Base-by-base conservation (phyloP, 1,139 yeast genomes). In the Debaryomyces singareniensis region DNA sequence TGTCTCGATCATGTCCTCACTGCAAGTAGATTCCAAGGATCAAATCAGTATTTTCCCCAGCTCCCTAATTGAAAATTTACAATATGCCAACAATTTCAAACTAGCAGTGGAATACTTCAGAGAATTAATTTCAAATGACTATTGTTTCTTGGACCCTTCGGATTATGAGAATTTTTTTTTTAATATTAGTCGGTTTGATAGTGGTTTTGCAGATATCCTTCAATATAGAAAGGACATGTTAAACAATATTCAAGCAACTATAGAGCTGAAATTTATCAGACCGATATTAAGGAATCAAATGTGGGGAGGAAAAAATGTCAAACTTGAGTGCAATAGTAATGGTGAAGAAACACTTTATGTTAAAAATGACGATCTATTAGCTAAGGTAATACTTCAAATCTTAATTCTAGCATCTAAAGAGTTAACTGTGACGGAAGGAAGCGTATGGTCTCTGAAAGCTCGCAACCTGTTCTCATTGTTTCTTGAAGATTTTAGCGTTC, bases 401-500 rank as follows among this genome's bases (percentile, higher is more conserved):
- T n/a, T n/a, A n/a, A n/a, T n/a, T n/a, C n/a, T n/a, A n/a, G n/a
- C n/a, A n/a, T n/a, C n/a, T n/a, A n/a, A n/a, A n/a, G n/a, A n/a
- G n/a, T n/a, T n/a, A n/a, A n/a, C n/a, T n/a, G n/a, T n/a, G n/a
- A n/a, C n/a, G n/a, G n/a, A n/a, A n/a, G n/a, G n/a, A n/a, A n/a
- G n/a, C n/a, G n/a, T n/a, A n/a, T n/a, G n/a, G n/a, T n/a, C n/a
- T n/a, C n/a, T n/a, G n/a, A n/a, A n/a, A n/a, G n/a, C n/a, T n/a
- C n/a, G n/a, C n/a, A n/a, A n/a, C n/a, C n/a, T n/a, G n/a, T n/a
- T n/a, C n/a, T n/a, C 12, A 5, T 39, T 39, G 33, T 45, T 27
- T 27, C 29, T 48, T 9, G 63, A 59, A 34, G 62, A 57, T 37
- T 51, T 46, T 31, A 51, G 51, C 29, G 33, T 61, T 9, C 29